phyloP scores from a whole-genome alignment of 257 asterid species.

The Solanum chilense region DNA sequence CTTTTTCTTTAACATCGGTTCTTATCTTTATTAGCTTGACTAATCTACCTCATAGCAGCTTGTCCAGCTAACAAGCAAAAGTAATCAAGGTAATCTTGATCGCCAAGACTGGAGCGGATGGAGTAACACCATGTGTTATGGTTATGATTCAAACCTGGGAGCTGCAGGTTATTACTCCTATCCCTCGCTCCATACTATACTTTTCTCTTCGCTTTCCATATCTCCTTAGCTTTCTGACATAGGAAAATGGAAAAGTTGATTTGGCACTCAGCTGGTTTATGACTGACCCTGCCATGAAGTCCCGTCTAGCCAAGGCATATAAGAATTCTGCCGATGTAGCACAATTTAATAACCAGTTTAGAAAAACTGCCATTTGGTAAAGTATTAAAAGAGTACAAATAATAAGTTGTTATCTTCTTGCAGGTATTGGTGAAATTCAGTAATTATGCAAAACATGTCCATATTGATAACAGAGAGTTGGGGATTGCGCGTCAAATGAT shows the following conservation, averaged over 20 bases:
- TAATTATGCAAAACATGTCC: background rate
- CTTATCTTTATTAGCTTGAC: background rate
- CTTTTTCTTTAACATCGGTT: background rate
- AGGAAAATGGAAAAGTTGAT: background rate
- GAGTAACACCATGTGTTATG: background rate
- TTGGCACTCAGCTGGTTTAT: background rate
- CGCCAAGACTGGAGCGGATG: background rate
- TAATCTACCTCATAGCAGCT: background rate
- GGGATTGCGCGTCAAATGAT: background rate
- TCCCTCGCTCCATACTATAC: background rate
- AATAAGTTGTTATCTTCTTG: background rate
- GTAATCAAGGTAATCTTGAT: background rate
- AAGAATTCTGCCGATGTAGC: background rate
- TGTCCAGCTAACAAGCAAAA: background rate
- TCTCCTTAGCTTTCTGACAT: background rate
- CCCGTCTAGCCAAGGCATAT: background rate
- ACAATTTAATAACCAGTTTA: background rate
- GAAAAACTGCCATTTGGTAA: background rate
- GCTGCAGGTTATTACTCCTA: background rate
- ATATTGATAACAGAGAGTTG: background rate
- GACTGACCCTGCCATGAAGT: background rate
- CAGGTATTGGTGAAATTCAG: background rate
- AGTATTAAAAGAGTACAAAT: background rate
- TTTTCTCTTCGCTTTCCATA: background rate
- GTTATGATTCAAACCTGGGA: background rate